Evolutionary conservation across 441 rosid species (phyloP).

Genomic region (Corymbia calophylla): DNA sequence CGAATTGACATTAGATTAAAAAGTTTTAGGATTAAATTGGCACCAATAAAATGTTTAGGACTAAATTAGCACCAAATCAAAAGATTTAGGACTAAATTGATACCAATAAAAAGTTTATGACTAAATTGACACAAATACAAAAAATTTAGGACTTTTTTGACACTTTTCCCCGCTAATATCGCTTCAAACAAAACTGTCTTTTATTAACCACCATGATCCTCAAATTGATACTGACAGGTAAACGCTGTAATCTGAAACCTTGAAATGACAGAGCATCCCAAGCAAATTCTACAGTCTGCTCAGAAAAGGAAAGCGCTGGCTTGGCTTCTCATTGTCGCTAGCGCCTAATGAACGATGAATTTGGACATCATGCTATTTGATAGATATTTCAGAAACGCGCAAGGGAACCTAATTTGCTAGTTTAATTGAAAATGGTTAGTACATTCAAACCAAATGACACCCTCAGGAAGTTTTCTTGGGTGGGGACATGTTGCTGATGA

Average conservation of each 20-base stretch:
- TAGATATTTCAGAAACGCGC: neutral
- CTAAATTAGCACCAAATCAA: too few relatives aligned
- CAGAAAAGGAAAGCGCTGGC: neutral
- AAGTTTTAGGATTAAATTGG: too few relatives aligned
- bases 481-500: constrained; percentile 71
- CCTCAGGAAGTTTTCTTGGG: constrained; percentile 48
- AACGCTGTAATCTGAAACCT: neutral
- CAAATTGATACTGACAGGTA: neutral
- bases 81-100: too few relatives aligned
- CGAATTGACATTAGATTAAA: too few relatives aligned
- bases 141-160: too few relatives aligned
- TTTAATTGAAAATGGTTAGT: neutral
- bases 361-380: neutral
- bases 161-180: too few relatives aligned
- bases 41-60: too few relatives aligned
- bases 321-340: neutral
- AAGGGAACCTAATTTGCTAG: neutral
- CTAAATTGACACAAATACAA: too few relatives aligned
- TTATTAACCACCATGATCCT: neutral
- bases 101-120: too few relatives aligned
- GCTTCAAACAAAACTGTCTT: neutral
- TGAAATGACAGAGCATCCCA: too few relatives aligned
- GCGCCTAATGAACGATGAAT: neutral
- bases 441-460: neutral
- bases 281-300: neutral